Evolutionary conservation across 228 moss, liverwort and hornwort species (phyloP).

Genomic region (Sphagnum magellanicum): DNA sequence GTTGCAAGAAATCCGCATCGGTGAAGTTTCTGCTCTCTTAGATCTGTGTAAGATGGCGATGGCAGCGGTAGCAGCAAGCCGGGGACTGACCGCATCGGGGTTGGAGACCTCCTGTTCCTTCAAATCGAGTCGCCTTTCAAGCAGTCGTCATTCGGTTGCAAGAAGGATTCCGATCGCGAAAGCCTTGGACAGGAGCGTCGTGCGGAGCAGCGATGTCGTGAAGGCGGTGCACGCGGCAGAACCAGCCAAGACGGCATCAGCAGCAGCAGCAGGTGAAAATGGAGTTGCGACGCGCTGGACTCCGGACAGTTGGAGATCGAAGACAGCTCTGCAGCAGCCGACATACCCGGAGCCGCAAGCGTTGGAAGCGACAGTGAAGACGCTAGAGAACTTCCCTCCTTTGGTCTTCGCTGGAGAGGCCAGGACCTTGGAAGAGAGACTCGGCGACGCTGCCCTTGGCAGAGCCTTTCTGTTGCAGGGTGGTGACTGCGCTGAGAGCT

Average conservation of each 20-base stretch:
- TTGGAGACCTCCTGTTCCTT: too few species aligned
- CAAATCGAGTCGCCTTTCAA: too few species aligned
- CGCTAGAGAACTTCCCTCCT: conserved; percentile 29
- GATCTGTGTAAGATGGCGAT: too few species aligned
- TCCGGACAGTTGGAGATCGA: conserved; percentile 33
- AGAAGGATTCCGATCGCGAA: too few species aligned
- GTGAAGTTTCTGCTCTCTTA: too few species aligned
- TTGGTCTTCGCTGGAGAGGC: conserved; percentile 48
- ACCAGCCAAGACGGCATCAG: background rate
- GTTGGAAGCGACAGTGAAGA: conserved; percentile 16
- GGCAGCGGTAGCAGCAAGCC: too few species aligned
- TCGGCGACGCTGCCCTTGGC: conserved; percentile 40
- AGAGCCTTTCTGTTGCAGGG: conserved; percentile 44
- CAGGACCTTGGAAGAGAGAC: conserved; percentile 33
- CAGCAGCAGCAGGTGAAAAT: too few species aligned
- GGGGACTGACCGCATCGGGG: too few species aligned
- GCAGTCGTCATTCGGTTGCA: too few species aligned
- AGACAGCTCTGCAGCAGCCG: conserved; percentile 38
- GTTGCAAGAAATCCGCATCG: too few species aligned
- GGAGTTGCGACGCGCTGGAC: conserved; percentile 9
- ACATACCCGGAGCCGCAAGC: conserved; percentile 31
- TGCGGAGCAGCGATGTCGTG: background rate
- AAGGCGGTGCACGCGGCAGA: conserved; percentile 5
- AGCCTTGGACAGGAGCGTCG: background rate
- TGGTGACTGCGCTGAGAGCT: conserved; percentile 49